phyloP scores from a whole-genome alignment of 2,329 filamentous ascomycete species.

The Pseudodiploospora longispora region DNA sequence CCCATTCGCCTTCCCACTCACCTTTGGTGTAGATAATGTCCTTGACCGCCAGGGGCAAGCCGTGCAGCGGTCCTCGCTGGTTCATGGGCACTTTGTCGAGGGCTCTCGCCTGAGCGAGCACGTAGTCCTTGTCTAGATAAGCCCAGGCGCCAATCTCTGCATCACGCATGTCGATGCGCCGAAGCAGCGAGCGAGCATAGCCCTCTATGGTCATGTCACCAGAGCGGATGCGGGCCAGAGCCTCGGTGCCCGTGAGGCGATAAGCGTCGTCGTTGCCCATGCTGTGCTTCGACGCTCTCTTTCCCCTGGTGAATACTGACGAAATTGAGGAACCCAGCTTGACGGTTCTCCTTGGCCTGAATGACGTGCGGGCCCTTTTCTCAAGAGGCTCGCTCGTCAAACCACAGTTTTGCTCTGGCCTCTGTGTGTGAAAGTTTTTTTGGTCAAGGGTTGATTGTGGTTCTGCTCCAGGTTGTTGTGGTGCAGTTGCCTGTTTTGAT shows the following conservation, averaged over 20 bases:
- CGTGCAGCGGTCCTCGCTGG: conserved; percentile 47
- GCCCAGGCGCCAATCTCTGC: conserved; percentile 42
- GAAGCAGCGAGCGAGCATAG: conserved; percentile 40
- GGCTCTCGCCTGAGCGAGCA: conserved; percentile 39
- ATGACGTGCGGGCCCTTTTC: conserved; percentile 1
- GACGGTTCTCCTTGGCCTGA: neutral
- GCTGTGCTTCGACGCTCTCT: neutral
- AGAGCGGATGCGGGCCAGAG: conserved; percentile 6
- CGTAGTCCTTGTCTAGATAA: conserved; percentile 34
- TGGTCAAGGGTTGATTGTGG: neutral
- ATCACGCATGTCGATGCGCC: conserved; percentile 36
- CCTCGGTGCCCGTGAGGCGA: conserved; percentile 9
- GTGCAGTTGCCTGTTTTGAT: neutral
- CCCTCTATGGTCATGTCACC: conserved; percentile 32
- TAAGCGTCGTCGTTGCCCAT: conserved; percentile 8
- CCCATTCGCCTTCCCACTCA: conserved; percentile 11
- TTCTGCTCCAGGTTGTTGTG: neutral
- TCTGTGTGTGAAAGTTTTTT: neutral
- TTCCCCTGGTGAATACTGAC: neutral
- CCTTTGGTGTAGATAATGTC: conserved; percentile 52
- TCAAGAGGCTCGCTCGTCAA: neutral
- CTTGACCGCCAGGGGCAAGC: conserved; percentile 50
- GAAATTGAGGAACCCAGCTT: conserved; percentile 5
- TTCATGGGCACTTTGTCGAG: conserved; percentile 41
- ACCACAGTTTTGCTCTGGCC: too few species aligned